These are phyloP conservation scores for Aphanomyces euteiches DNA, from an alignment of 352 stramenopile genomes.

Conservation along the genomic window DNA sequence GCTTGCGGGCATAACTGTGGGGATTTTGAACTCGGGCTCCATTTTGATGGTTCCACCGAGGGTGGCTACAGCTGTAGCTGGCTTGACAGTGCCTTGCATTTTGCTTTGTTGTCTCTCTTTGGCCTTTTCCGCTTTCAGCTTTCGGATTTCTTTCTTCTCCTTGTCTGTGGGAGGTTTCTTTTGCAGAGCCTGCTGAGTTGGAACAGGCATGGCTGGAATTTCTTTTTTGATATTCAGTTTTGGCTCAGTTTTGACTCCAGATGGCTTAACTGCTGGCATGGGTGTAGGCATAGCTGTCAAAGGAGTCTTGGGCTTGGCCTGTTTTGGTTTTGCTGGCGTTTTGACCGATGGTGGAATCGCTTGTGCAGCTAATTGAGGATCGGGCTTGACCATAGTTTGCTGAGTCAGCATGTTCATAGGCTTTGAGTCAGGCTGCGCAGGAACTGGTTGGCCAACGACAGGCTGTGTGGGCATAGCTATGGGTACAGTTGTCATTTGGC, in stretches of 20 bases:
- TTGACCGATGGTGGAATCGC: conserved; percentile 1
- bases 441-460: background rate
- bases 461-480: conserved; percentile 16
- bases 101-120: conserved; percentile 31
- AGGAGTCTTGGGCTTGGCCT: background rate
- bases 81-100: conserved; percentile 4
- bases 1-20: background rate
- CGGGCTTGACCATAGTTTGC: conserved; percentile 18
- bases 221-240: conserved; percentile 10
- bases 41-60: conserved; percentile 4
- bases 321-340: background rate
- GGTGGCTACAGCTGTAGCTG: background rate
- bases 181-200: conserved; percentile 35
- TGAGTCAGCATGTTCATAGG: conserved; percentile 15
- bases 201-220: background rate
- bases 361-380: conserved; percentile 24
- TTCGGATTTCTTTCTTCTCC: conserved; percentile 70
- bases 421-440: background rate
- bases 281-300: background rate
- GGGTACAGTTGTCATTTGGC: conserved; percentile 84
- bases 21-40: conserved; percentile 17
- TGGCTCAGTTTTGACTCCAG: background rate
- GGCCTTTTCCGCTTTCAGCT: conserved; percentile 57
- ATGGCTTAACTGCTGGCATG: background rate
- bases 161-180: conserved; percentile 85